phyloP scores from a whole-genome alignment of 805 yeast genomes.

The Schizosaccharomyces japonicus region DNA sequence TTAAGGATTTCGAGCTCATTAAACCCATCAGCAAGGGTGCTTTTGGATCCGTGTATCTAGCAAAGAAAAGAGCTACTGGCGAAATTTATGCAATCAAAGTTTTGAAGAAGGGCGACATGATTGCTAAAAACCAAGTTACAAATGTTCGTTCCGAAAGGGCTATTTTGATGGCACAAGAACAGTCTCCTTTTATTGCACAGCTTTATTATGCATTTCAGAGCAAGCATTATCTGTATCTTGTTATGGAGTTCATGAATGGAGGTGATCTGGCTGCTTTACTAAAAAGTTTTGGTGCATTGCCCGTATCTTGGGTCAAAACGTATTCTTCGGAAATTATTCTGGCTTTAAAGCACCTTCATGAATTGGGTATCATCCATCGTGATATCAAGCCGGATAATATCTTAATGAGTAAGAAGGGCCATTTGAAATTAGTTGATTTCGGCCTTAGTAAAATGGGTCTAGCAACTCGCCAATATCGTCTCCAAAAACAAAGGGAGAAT shows the following conservation, averaged over 20 bases:
- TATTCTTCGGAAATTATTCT: slow-evolving; percentile 77
- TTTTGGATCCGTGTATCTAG: slow-evolving; percentile 80
- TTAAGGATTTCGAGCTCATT: slow-evolving; percentile 67
- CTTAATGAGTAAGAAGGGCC: slow-evolving; percentile 67
- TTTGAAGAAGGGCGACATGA: slow-evolving; percentile 79
- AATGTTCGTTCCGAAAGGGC: slow-evolving; percentile 90
- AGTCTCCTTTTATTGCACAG: slow-evolving; percentile 79
- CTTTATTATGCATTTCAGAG: slow-evolving; percentile 74
- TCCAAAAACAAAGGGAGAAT: not conserved
- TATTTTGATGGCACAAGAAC: slow-evolving; percentile 70
- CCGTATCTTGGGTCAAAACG: slow-evolving; percentile 57
- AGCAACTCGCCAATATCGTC: slow-evolving; percentile 28
- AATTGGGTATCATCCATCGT: slow-evolving; percentile 65
- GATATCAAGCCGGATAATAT: slow-evolving; percentile 90
- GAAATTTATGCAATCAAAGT: slow-evolving; percentile 91
- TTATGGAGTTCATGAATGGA: slow-evolving; percentile 89
- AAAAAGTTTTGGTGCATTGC: slow-evolving; percentile 53
- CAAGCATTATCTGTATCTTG: slow-evolving; percentile 62
- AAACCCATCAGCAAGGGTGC: slow-evolving; percentile 95
- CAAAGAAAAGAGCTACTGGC: slow-evolving; percentile 63
- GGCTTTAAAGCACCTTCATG: slow-evolving; percentile 75
- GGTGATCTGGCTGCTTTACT: slow-evolving; percentile 83
- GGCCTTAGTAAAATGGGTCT: slow-evolving; percentile 68
- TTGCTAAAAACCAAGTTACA: slow-evolving; percentile 85
- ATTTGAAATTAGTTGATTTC: slow-evolving; percentile 79